Evolutionary conservation across 2,329 filamentous ascomycete species (phyloP), one percentile per base, ranked within the genome.

Genomic region (Ustulina deusta): DNA sequence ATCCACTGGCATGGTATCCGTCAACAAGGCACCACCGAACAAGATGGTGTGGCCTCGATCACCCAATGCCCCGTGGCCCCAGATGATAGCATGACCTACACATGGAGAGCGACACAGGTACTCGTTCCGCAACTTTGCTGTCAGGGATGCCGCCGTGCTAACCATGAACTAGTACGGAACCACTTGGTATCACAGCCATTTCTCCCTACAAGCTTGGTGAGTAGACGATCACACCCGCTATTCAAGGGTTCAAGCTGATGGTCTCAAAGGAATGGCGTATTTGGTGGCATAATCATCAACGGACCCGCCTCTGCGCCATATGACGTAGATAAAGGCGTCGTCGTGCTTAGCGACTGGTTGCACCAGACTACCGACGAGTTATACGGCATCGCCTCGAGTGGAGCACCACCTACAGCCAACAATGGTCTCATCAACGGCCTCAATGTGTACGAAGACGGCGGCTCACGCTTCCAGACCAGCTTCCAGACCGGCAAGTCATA

Each of bases 1-100:
- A 84, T 90, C 32, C 89, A 91, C 73, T 90, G 84, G 81, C 88
- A 91, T 72, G 89, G 87, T 20, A 78, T 91, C 38, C 84, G 86
- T 6, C 87, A 90, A 74, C 79, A 82, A 63, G 78, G 83, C 73
- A 85, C 81, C 59, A 84, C 83, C 69, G 80, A 85, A 63, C 79
- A 85, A 57, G 89, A 90, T 70, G 89, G 89, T 58, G 87, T 89
- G 13, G 79, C 77, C 0, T 78, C 78, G 3, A 76, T 85, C 38
- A 85, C 81, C 0, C 81, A 86, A 71, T 86, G 85, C 64, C 84
- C 84, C 0, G 79, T 84, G 46, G 81, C 87, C 0, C 85, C 86
- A 0, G 85, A 85, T 0, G 73, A 83, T 9, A 81, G 79, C 7
- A 82, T 83, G 44, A 87, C 85, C 0, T 91, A 91, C 76, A 83